Base-by-base conservation (phyloP, 2,329 filamentous ascomycete species). In the Aspergillus pseudoviridinutans region DNA sequence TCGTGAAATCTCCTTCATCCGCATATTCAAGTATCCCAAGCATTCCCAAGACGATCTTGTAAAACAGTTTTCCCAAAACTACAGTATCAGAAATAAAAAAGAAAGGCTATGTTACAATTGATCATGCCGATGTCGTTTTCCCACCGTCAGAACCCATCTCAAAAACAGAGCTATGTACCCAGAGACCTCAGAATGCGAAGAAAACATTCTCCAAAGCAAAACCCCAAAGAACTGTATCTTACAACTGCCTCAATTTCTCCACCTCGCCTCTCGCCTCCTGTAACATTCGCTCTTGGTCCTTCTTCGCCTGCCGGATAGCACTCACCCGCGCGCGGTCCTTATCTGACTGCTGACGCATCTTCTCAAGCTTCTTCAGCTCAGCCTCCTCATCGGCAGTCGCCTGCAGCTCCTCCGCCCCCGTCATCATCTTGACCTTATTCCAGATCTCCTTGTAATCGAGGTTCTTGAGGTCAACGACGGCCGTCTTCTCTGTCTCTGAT, bases 271-370 rank as follows among this genome's bases (percentile, higher is more conserved):
- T 71, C 25, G 78, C 77, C 58, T 74, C 75, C 60, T 74, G 69
- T 61, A 80, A 62, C 67, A 79, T 74, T 38, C 71, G 70, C 66
- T 78, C 74, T 64, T 79, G 74, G 57, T 78, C 77, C 67, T 75
- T 74, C 67, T 76, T 76, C 35, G 71, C 71, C 63, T 79, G 76
- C 10, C 76, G 70, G 54, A 75, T 75, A 46, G 54, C 66, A 20
- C 66, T 66, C 50, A 78, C 71, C 24, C 73, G 68, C 59, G 68
- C 58, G 32, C 74, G 68, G 65, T 80, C 78, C 54, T 68, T 62
- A n/a, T 73, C 70, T 44, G 74, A 68, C 62, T 71, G 67, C 49
- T 65, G 64, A 22, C 66, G 64, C 64, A 76, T 68, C 57, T 70
- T 65, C 27, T 71, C 69, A 52, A 75, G 63, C 57, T 73, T 68